These are phyloP conservation scores for Berberis vulgaris DNA, from an alignment of 164 flowering plant species.

Conservation along the genomic window DNA sequence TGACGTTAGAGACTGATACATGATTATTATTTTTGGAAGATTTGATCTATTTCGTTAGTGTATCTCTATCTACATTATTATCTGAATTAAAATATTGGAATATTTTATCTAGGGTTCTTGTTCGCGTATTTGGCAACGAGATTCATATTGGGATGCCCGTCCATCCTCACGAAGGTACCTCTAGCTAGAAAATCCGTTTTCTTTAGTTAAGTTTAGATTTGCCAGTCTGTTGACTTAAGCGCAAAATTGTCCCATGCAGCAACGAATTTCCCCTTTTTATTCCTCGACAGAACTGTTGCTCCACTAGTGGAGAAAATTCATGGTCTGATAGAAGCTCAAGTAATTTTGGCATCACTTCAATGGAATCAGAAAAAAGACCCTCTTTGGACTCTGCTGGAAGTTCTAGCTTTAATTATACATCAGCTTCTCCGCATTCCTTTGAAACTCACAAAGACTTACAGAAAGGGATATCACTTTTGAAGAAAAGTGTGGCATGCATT, in stretches of 20 bases:
- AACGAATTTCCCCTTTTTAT: conserved; percentile 94
- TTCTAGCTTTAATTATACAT: conserved; percentile 63
- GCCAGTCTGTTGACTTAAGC: conserved; percentile 5
- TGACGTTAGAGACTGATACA: neutral
- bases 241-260: conserved; percentile 39
- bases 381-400: conserved; percentile 55
- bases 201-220: neutral
- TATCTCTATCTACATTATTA: no score
- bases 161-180: conserved; percentile 89
- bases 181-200: conserved; percentile 1
- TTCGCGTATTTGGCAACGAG: conserved; percentile 95
- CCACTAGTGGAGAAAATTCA: conserved; percentile 67
- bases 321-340: conserved; percentile 91
- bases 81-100: neutral
- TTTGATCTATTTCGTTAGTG: neutral
- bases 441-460: conserved; percentile 87
- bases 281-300: conserved; percentile 77
- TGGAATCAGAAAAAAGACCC: conserved; percentile 75
- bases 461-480: conserved; percentile 91
- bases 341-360: conserved; percentile 83
- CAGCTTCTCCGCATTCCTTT: conserved; percentile 80
- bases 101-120: conserved; percentile 68
- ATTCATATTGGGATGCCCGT: conserved; percentile 93
- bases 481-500: conserved; percentile 94
- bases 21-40: neutral